Conservation (phyloP, 2,329 filamentous ascomycete genomes). For the Xylariomycetidae sp. region DNA sequence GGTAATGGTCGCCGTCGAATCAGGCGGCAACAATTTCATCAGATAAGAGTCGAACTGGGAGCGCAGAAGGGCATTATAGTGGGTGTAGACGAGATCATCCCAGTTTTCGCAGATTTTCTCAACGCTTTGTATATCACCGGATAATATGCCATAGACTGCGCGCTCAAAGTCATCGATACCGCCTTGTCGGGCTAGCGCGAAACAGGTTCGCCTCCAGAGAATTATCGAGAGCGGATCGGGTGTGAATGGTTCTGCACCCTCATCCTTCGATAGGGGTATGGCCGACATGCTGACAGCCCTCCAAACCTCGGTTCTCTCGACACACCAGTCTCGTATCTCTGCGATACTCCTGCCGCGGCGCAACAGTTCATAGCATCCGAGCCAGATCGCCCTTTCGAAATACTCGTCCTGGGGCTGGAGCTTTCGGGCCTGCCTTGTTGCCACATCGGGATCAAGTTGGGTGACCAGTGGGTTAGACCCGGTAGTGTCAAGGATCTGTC, state of each 20-base stretch:
- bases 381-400: conserved; percentile 87
- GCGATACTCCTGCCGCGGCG: conserved; percentile 72
- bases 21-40: conserved; percentile 48
- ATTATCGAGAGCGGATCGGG: conserved; percentile 43
- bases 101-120: conserved; percentile 71
- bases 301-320: conserved; percentile 83
- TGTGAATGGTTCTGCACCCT: conserved; percentile 37
- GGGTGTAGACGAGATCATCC: conserved; percentile 83
- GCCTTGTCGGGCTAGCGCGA: conserved; percentile 63
- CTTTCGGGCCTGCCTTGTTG: conserved; percentile 70
- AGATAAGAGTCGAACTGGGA: conserved; percentile 74
- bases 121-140: conserved; percentile 75
- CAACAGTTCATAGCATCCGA: conserved; percentile 90
- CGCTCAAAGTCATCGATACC: conserved; percentile 74
- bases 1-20: conserved; percentile 47
- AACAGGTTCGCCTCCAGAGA: conserved; percentile 78
- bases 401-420: conserved; percentile 80
- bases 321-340: conserved; percentile 79
- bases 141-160: conserved; percentile 86
- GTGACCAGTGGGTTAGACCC: conserved; percentile 67
- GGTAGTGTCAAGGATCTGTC: conserved; percentile 53
- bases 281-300: conserved; percentile 78
- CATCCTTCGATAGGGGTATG: conserved; percentile 52
- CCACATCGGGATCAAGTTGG: conserved; percentile 86
- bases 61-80: conserved; percentile 81